These are phyloP conservation scores for Liriodendron chinense DNA, from an alignment of 164 flowering plant genomes.

Conservation along the genomic window DNA sequence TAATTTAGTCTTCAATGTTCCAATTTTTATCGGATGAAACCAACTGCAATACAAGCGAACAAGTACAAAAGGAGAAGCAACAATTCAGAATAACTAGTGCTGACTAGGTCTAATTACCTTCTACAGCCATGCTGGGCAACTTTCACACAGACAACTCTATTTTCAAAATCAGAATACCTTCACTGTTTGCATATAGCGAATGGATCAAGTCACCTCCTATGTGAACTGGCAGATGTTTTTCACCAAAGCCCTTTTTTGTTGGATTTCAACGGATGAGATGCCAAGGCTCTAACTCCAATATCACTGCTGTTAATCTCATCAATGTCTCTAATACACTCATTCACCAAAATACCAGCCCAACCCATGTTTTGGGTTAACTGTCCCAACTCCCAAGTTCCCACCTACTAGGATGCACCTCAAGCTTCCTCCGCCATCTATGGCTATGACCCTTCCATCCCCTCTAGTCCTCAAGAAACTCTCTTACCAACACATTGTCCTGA, in stretches of 20 bases:
- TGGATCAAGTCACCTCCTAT: conserved; percentile 51
- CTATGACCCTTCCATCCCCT: conserved; percentile 67
- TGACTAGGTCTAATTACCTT: too few species aligned
- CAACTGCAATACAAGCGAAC: too few species aligned
- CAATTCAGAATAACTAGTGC: too few species aligned
- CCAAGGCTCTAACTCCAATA: conserved; percentile 57
- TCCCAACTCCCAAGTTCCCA: conserved; percentile 63
- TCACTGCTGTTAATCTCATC: conserved; percentile 72
- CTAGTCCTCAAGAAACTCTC: conserved; percentile 52
- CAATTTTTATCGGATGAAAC: too few species aligned
- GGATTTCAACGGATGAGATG: conserved; percentile 59
- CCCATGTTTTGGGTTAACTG: conserved; percentile 64
- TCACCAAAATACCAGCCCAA: conserved; percentile 70
- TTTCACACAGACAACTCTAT: conserved; percentile 45
- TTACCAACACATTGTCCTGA: conserved; percentile 69
- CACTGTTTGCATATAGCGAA: conserved; percentile 75
- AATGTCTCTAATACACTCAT: conserved; percentile 73
- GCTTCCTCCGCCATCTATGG: conserved; percentile 76
- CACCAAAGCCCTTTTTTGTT: conserved; percentile 49
- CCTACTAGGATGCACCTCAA: conserved; percentile 68
- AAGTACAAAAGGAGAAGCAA: too few species aligned
- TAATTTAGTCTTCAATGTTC: too few species aligned
- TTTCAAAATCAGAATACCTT: conserved; percentile 63
- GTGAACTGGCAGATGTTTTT: conserved; percentile 51
- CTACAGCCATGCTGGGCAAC: neutral